Evolutionary conservation across 345 rosid species (phyloP), one percentile per base, ranked within the genome.

Genomic region (Syzygium oleosum): DNA sequence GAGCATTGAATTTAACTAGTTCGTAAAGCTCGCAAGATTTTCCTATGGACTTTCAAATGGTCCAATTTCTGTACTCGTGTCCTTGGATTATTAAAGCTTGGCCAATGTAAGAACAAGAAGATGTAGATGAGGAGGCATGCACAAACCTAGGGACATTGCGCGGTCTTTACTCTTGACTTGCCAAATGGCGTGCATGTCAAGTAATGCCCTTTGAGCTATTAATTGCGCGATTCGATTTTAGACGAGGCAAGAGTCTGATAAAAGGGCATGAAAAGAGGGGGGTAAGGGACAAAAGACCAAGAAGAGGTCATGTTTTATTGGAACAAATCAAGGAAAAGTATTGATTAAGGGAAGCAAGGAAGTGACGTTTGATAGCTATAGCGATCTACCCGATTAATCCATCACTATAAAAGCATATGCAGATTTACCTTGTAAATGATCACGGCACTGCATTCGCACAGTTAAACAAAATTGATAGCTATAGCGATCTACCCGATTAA

Each of bases 381-480:
- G 41, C 41, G 4, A 38, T 38, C 4, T 38, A 38, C 4, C 4
- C 41, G 4, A 38, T 38, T 38, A 38, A 38, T 16, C 78, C 22
- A 31, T 31, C 22, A 19, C 43, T 29, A 63, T 15, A 15, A 63
- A 63, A 29, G 41, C 22, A 63, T 22, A 12, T 31, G 78, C 9
- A 14, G 19, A 13, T 31, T 63, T 63, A 61, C 34, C 73, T 0
- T 0, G 0, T 13, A n/a, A 9, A 61, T 51, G 58, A 1, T 6
- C 58, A 7, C 22, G 9, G 15, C 6, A 4, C 22, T 2, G 3
- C 22, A 7, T 63, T 1, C 2, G 0, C 38, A 2, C 12, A 63
- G 38, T 63, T 29, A 14, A 63, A 61, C 1, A 0, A 63, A 29
- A 63, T 5, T 5, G 9, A 63, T 9, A 63, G 19, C 1, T 63